Evolutionary conservation across 129 eudicot species (phyloP), one percentile per base, ranked within the genome.

Genomic region (Flaveria linearis): DNA sequence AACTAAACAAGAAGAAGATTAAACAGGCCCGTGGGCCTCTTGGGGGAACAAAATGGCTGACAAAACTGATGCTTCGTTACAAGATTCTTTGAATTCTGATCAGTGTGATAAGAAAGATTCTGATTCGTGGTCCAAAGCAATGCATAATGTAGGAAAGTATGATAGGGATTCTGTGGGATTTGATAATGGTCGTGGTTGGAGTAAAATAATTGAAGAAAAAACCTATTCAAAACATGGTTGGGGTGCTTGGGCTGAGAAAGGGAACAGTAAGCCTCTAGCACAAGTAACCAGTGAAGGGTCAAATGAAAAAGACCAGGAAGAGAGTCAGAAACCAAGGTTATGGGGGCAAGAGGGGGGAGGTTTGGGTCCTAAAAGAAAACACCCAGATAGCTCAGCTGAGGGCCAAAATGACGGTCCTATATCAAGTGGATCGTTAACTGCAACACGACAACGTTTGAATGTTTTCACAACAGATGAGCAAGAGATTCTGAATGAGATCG

Each of bases 401-500:
- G 79, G 80, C 25, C 69, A 68, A 4, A 79, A 80, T 69, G 89
- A 88, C 39, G 85, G 85, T 20, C 76, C 80, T 7, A 78, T 75
- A 61, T 65, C 69, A n/a, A 51, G 72, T 11, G 83, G 55, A 14
- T 72, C 79, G 5, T 18, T 82, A 23, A 88, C 93, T 15, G 84
- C 76, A 30, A 79, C 97, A 3, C 75, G 85, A 78, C 86, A 69
- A 76, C 83, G 88, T 23, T 9, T 88, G 69, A 91, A 91, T 81
- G 15, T 71, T 13, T 91, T 94, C 72, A 81, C 96, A 0, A 80
- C 81, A 2, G 97, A 95, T 7, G 97, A 91, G 76, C 90, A 86
- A 63, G 99, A 95, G 42, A 73, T 87, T 55, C 85, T 95, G 12
- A 23, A 84, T 1, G 94, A 91, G 12, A 68, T 84, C 63, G 99